Evolutionary conservation across 257 asterid genomes (phyloP), one percentile per base, ranked within the genome.

Genomic region (Primulina huaijiensis): DNA sequence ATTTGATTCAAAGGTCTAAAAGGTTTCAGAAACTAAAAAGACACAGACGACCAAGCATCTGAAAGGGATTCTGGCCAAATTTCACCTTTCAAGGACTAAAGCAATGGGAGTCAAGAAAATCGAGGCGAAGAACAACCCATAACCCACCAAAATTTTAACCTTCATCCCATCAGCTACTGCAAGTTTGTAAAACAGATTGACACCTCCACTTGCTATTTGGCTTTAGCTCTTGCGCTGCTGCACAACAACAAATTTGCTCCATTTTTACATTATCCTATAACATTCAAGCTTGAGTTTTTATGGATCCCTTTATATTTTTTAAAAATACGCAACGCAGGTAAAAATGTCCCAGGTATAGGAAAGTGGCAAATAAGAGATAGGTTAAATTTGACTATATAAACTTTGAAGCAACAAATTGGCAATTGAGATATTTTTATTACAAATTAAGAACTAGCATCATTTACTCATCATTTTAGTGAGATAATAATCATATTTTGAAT

Each of bases 101-200:
- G 84, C 84, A 52, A 80, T 46, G 3, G 84, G 84, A 38, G 62
- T 77, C 64, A 74, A 74, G 64, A 71, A 77, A 71, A 66, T 56
- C 19, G 82, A 37, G 64, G 82, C 82, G 17, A 77, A 68, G 55
- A 68, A 3, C 64, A 77, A 67, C 35, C 80, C 73, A 31, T 77
- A 80, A 19, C 74, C 67, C 31, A 80, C 70, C 68, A 80, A 61
- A 52, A 74, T 71, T 20, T 59, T 59, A 34, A 80, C 62, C 50
- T 34, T 65, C 72, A 72, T 78, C 53, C 83, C 83, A 65, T 72
- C 74, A 46, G 70, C 67, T 61, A 69, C 78, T 9, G 76, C 81
- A 58, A 79, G 53, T 62, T 75, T 79, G 68, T 68, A 75, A n/a
- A 79, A 59, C 37, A 79, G 61, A 8, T 40, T 75, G 23, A 68